Base-by-base conservation (phyloP, 208 protist species). In the Trypanosoma grayi region DNA sequence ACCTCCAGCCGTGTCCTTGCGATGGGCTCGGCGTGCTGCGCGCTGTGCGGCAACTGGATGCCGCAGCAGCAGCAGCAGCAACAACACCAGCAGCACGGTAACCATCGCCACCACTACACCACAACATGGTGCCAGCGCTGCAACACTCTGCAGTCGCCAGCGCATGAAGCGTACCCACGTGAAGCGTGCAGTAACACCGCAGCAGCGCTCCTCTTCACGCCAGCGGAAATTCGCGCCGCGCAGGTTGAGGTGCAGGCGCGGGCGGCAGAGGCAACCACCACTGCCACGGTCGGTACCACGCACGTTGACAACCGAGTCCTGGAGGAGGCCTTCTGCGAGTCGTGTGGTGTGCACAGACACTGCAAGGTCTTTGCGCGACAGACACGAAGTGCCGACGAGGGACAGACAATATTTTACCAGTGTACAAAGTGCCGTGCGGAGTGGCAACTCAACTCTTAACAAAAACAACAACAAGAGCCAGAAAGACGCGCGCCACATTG, bases 381-480 rank as follows among this genome's bases (percentile, higher is more conserved):
- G 60, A 97, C 85, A 20, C 82, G 92, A 27, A 85, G 89, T 60
- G 92, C 92, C 1, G 92, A 97, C 77, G 92, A 97, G 63, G 92
- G 92, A 7, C 92, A 97, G 69, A 97, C 92, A 1, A 91, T 94
- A 55, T 95, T 95, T 55, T 95, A 85, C 51, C 79, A 91, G 72
- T 97, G 92, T 65, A 93, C 87, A 20, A 79, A 79, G 48, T 97
- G 92, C 62, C n/a, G 46, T 18, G 71, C 70, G 6, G 83, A 90
- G 75, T 97, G 92, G 92, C 86, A 92, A 73, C 80, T 88, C 45
- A 94, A 95, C 60, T 97, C 92, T n/a, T 97, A 83, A 68, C 7
- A 33, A 44, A n/a, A n/a, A n/a, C n/a, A 40, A 43, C 27, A 20
- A 40, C 34, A 40, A 25, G n/a, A n/a, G n/a, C n/a, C n/a, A n/a